phyloP scores from a whole-genome alignment of 169 alveolate genomes.

The Cryptosporidium viatorum region DNA sequence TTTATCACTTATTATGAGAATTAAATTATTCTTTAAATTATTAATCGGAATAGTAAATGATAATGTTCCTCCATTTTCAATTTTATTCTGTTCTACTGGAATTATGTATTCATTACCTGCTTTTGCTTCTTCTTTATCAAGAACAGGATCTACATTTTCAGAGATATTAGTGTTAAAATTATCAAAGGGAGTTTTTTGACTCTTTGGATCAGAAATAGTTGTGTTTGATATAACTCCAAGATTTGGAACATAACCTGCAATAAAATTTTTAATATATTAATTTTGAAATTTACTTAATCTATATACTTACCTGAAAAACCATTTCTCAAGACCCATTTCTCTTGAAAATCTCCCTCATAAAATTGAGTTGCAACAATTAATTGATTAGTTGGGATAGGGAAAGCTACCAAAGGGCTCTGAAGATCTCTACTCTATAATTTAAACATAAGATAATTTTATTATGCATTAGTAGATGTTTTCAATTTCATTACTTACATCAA shows the following conservation, averaged over 20 bases:
- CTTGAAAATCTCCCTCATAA: neutral
- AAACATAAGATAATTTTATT: neutral
- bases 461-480: too few relatives aligned
- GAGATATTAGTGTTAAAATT: neutral
- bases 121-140: neutral
- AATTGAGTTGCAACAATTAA: neutral
- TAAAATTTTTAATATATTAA: neutral
- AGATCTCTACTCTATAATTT: constrained; percentile 44
- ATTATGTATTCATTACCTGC: neutral
- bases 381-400: constrained; percentile 31
- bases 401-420: constrained; percentile 15
- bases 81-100: constrained; percentile 8
- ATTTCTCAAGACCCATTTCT: constrained; percentile 40
- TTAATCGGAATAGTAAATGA: constrained; percentile 26
- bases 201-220: neutral
- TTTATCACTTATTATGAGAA: neutral
- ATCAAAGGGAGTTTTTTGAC: neutral
- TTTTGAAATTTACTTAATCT: neutral
- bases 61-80: constrained; percentile 27
- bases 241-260: constrained; percentile 1
- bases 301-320: constrained; percentile 41
- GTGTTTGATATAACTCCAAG: neutral
- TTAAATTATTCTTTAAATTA: neutral
- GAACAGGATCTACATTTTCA: neutral
- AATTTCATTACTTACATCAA: constrained; percentile 30